Conservation (phyloP, 306 rosid genomes). For the Sphenostylis stenocarpa region DNA sequence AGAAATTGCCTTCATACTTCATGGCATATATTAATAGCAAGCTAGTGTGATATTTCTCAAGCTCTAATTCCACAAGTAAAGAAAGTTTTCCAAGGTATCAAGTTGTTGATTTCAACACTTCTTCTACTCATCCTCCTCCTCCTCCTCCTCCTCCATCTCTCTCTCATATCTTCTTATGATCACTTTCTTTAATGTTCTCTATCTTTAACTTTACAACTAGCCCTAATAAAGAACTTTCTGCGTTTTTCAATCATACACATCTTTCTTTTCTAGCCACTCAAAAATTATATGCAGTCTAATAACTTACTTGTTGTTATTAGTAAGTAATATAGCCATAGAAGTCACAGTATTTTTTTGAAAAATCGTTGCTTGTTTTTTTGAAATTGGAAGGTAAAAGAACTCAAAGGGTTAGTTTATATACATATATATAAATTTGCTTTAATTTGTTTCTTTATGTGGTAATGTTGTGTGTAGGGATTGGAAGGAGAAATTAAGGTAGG, state of each 20-base stretch:
- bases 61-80: constrained; percentile 14
- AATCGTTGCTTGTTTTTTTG: neutral
- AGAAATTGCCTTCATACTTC: constrained; percentile 1
- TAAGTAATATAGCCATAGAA: neutral
- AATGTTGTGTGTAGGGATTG: neutral
- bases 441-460: constrained; percentile 12
- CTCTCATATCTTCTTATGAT: neutral
- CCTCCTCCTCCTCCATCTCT: neutral
- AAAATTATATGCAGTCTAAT: neutral
- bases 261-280: neutral
- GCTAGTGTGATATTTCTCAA: constrained; percentile 1
- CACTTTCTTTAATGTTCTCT: constrained; percentile 22
- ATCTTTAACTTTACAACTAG: neutral
- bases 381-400: neutral
- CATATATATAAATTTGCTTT: neutral
- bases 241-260: neutral
- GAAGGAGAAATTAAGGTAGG: neutral
- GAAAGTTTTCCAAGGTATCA: constrained; percentile 26
- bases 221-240: constrained; percentile 21
- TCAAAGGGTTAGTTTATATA: neutral
- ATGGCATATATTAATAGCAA: neutral
- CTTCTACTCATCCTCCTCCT: neutral
- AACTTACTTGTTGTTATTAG: neutral
- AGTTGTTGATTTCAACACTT: neutral
- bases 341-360: neutral